Base-by-base conservation (phyloP, 2,329 filamentous ascomycete genomes). In the Botrytis cinerea region DNA sequence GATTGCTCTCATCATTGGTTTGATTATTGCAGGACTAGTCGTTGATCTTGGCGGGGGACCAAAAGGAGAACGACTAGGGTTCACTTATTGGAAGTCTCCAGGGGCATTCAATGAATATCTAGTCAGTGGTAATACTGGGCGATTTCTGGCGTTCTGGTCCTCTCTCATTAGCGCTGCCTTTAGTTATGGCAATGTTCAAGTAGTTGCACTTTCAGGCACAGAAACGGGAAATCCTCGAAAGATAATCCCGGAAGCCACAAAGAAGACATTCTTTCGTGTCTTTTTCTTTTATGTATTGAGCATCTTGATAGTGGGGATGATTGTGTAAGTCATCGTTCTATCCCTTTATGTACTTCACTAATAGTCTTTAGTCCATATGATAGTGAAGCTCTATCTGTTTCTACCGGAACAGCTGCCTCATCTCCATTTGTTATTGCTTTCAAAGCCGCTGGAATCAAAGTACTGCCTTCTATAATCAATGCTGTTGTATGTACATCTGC, bases 401-500 rank as follows among this genome's bases (percentile, higher is more conserved):
- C 75, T 6, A 77, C 75, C 1, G 81, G 85, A 78, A 80, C 83
- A 67, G 85, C 87, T 12, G 86, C 86, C 1, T 84, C 87, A 78
- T 84, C 82, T 3, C 91, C 91, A 20, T 93, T 91, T 78, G 92
- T 95, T 73, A 92, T 95, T 76, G 92, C 92, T 28, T 90, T 91
- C 59, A 85, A 87, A 16, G 87, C 88, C 32, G 92, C 92, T 1
- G 89, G 90, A 1, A 90, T 95, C 73, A 86, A 85, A 14, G 90
- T 87, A 5, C 87, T 95, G 6, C 90, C 92, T 0, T 90, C 89
- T 12, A 87, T 95, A 71, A 91, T 95, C 82, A 95, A 95, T 80
- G 92, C 91, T 51, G 86, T 94, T 46, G 91, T 95, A 77, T 85
- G 94, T 76, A 92, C 90, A 0, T 72, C 70, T 12, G 70, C 70